Percentiles rank a stretch among this genome's conserved stretches.
phyloP scores from a whole-genome alignment of 352 stramenopile species.

The Pythium chondricola region DNA sequence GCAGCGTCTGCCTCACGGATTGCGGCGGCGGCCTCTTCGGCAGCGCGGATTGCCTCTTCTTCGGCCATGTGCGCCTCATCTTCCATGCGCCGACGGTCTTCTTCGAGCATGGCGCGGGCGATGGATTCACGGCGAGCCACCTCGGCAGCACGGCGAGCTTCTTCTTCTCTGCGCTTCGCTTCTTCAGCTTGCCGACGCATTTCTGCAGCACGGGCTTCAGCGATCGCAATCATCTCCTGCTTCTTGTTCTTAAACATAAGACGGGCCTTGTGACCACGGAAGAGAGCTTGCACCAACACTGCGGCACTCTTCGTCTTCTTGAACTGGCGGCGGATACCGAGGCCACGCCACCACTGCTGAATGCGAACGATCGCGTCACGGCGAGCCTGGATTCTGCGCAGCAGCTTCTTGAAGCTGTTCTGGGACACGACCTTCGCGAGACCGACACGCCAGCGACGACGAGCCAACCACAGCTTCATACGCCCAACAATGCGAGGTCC shows the following conservation, averaged over 20 bases:
- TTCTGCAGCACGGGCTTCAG: constrained; percentile 66
- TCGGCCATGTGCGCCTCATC: constrained; percentile 62
- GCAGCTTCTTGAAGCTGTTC: constrained; percentile 40
- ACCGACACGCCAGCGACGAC: constrained; percentile 61
- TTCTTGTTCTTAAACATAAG: constrained; percentile 80
- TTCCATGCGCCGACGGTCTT: constrained; percentile 62
- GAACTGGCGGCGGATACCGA: constrained; percentile 66
- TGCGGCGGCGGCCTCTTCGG: constrained; percentile 44
- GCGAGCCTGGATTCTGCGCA: constrained; percentile 61
- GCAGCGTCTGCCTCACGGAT: constrained; percentile 57
- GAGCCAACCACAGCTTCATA: constrained; percentile 66
- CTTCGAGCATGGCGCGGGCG: constrained; percentile 40
- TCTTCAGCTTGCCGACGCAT: constrained; percentile 70
- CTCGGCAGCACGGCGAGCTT: constrained; percentile 51
- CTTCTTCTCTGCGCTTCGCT: constrained; percentile 77
- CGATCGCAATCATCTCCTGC: constrained; percentile 76
- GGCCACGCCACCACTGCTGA: constrained; percentile 81
- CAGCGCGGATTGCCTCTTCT: constrained; percentile 50
- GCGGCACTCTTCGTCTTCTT: constrained; percentile 75
- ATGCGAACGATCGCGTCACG: constrained; percentile 56
- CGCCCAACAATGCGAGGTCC: constrained; percentile 50
- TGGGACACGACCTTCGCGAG: constrained; percentile 65
- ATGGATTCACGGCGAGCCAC: constrained; percentile 49
- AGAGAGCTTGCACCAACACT: constrained; percentile 70
- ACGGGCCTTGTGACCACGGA: constrained; percentile 71